A percentile compares a stretch with the other conserved stretches of the same genome.
phyloP scores from a whole-genome alignment of 164 flowering plant species.

The Magnolia changhungtana region DNA sequence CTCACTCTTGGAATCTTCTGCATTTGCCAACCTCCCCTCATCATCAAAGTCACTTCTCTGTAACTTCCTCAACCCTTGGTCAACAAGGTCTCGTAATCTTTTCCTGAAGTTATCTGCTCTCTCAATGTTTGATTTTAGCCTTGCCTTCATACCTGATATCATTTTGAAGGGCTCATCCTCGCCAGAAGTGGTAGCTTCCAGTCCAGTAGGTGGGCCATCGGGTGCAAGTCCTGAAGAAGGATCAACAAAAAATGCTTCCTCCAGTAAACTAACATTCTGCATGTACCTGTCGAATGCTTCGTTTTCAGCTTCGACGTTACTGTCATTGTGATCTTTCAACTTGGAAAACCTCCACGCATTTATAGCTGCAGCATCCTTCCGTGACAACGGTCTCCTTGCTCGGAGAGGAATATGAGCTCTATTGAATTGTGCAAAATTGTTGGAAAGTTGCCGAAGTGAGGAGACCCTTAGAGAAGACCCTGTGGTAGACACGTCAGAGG shows the following conservation, averaged over 20 bases:
- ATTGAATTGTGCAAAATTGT: conserved; percentile 61
- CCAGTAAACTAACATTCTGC: conserved; percentile 66
- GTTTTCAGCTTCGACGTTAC: conserved; percentile 67
- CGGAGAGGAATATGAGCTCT: conserved; percentile 58
- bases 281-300: conserved; percentile 92
- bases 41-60: conserved; percentile 30
- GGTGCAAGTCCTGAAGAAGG: conserved; percentile 19
- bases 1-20: conserved; percentile 20
- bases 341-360: conserved; percentile 92
- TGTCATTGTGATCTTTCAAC: conserved; percentile 72
- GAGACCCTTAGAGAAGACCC: conserved; percentile 47
- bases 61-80: conserved; percentile 54
- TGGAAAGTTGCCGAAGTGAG: conserved; percentile 72
- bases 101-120: conserved; percentile 45
- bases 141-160: conserved; percentile 39
- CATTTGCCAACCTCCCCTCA: conserved; percentile 7
- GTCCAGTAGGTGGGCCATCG: conserved; percentile 20
- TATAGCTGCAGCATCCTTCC: conserved; percentile 82
- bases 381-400: conserved; percentile 74
- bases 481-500: conserved; percentile 51
- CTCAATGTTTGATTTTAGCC: conserved; percentile 44
- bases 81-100: conserved; percentile 45
- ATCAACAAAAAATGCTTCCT: conserved; percentile 59
- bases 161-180: conserved; percentile 23
- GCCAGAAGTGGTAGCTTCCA: conserved; percentile 12